phyloP scores from a whole-genome alignment of 2,329 filamentous ascomycete genomes.

The Penicillium sp. region DNA sequence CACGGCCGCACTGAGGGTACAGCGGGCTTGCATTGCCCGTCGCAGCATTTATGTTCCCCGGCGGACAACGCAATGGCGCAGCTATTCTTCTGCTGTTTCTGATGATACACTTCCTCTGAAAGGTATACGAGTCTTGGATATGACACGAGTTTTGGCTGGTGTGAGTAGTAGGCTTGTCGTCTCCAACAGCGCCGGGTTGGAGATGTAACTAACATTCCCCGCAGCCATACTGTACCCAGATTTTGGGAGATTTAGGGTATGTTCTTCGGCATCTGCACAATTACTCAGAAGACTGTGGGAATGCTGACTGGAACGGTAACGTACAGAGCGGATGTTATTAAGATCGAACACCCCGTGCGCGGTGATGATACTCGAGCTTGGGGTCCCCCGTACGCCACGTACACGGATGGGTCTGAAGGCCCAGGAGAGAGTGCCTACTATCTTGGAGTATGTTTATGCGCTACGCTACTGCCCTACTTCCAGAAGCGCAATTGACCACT shows the following conservation, averaged over 20 bases:
- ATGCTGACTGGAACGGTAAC: too few species aligned
- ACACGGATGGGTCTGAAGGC: slow-evolving; percentile 51
- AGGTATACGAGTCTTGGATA: slow-evolving; percentile 82
- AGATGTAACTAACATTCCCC: too few species aligned
- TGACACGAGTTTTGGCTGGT: slow-evolving; percentile 91
- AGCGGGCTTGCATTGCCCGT: slow-evolving; percentile 15
- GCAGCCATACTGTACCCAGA: slow-evolving; percentile 94
- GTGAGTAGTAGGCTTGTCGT: too few species aligned
- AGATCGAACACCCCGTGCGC: slow-evolving; percentile 83
- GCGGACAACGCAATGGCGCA: slow-evolving; percentile 23
- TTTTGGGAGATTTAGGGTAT: slow-evolving; percentile 89
- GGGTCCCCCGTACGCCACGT: slow-evolving; percentile 87
- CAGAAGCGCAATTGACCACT: too few species aligned
- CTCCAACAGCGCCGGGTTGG: too few species aligned
- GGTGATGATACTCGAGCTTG: slow-evolving; percentile 93
- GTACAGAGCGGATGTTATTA: slow-evolving; percentile 82
- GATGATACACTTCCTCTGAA: slow-evolving; percentile 59
- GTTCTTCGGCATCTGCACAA: too few species aligned
- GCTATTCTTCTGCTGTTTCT: slow-evolving; percentile 36
- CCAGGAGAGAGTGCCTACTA: slow-evolving; percentile 94
- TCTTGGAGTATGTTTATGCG: too few species aligned
- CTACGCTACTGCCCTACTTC: too few species aligned
- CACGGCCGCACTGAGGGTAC: slow-evolving; percentile 19
- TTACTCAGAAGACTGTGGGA: too few species aligned
- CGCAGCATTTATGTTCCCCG: slow-evolving; percentile 17